phyloP scores from a whole-genome alignment of 2,329 filamentous ascomycete species.

The Cladosporium sp. region DNA sequence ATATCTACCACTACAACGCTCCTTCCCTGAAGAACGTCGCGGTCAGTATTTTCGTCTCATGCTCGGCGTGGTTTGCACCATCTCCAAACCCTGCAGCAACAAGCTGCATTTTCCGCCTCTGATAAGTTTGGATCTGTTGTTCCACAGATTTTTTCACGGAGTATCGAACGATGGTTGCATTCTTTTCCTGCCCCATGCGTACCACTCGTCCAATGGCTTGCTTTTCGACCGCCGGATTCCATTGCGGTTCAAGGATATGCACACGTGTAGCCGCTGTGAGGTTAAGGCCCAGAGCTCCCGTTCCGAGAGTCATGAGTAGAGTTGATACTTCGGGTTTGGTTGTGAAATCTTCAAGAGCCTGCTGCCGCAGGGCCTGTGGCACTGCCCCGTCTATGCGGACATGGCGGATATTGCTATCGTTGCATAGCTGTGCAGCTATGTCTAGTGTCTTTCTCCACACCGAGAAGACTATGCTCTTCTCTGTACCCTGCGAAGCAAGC shows the following conservation, averaged over 20 bases:
- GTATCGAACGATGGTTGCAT: conserved; percentile 24
- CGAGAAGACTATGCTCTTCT: conserved; percentile 22
- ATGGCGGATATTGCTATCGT: conserved; percentile 8
- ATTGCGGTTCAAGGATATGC: conserved; percentile 26
- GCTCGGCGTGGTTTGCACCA: conserved; percentile 1
- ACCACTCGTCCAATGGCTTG: conserved; percentile 26
- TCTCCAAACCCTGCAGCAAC: conserved; percentile 11
- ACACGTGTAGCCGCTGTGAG: conserved; percentile 23
- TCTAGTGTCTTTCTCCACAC: conserved; percentile 21
- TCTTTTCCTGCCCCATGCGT: conserved; percentile 23
- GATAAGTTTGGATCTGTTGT: conserved; percentile 18
- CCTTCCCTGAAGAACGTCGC: conserved; percentile 1
- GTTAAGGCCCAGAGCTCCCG: conserved; percentile 23
- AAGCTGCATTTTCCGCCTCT: conserved; percentile 20
- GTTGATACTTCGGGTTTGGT: conserved; percentile 13
- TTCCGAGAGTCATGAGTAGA: conserved; percentile 23
- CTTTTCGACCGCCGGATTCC: conserved; percentile 26
- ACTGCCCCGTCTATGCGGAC: conserved; percentile 22
- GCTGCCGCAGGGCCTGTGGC: conserved; percentile 11
- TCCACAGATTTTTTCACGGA: conserved; percentile 26
- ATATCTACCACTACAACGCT: neutral
- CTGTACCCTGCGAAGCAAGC: neutral
- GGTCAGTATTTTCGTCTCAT: conserved; percentile 20
- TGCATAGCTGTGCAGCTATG: conserved; percentile 5
- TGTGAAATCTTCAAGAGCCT: conserved; percentile 19